Conservation (phyloP, 2,329 filamentous ascomycete genomes). For the Ceratocystis diversiconidia region DNA sequence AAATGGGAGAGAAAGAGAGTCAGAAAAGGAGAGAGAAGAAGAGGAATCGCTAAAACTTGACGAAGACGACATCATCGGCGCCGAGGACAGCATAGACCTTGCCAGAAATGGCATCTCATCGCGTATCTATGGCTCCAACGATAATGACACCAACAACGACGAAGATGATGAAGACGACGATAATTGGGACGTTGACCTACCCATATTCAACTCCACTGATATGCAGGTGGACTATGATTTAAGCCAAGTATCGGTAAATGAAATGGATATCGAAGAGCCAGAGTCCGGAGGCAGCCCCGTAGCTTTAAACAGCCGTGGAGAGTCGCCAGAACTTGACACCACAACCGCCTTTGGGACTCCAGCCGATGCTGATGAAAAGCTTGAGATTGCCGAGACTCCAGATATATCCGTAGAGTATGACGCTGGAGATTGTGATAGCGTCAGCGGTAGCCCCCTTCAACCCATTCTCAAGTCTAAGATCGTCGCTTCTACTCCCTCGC, state of each 20-base stretch:
- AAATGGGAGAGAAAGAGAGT: not conserved
- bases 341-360: not conserved
- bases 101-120: not conserved
- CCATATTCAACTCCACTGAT: slow-evolving; percentile 15
- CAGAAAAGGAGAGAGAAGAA: not conserved
- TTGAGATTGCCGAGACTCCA: slow-evolving; percentile 6
- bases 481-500: not conserved
- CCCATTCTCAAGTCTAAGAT: not conserved
- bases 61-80: slow-evolving; percentile 1
- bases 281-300: not conserved
- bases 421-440: not conserved
- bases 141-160: not conserved
- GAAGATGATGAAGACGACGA: slow-evolving; percentile 13
- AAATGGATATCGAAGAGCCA: slow-evolving; percentile 6
- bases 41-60: not conserved
- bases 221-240: slow-evolving; percentile 7
- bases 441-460: not conserved
- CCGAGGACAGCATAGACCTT: not conserved
- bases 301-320: not conserved
- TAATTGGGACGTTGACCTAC: slow-evolving; percentile 15
- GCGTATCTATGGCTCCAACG: not conserved
- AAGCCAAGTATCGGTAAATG: slow-evolving; percentile 6
- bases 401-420: not conserved
- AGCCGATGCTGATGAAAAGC: not conserved
- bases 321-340: not conserved